These are phyloP conservation scores for Asterophora parasitica DNA, from an alignment of 768 basidiomycete species.

Conservation along the genomic window DNA sequence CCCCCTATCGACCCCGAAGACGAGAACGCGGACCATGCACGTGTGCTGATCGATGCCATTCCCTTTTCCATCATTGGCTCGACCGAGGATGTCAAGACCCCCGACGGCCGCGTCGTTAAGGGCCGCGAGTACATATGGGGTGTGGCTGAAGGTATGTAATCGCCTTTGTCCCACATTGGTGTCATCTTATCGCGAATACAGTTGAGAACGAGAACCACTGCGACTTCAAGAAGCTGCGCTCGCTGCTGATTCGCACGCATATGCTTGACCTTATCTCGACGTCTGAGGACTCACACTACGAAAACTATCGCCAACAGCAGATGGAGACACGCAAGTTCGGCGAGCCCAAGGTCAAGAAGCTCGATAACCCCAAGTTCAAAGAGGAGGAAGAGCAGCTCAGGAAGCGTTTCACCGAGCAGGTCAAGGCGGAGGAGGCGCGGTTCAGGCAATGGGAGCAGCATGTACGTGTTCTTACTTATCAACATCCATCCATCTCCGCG, in stretches of 20 bases:
- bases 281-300: constrained; percentile 94
- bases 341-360: constrained; percentile 96
- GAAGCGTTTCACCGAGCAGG: constrained; percentile 99
- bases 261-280: constrained; percentile 98
- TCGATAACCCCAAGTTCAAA: constrained; percentile 99
- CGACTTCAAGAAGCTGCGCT: constrained; percentile 97
- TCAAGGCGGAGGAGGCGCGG: constrained; percentile 95
- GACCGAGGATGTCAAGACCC: constrained; percentile 88
- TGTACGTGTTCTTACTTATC: constrained; percentile 42
- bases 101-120: constrained; percentile 90
- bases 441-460: constrained; percentile 99
- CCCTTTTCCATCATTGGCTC: constrained; percentile 99
- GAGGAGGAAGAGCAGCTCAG: constrained; percentile 97
- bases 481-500: neutral
- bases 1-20: constrained; percentile 91
- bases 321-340: constrained; percentile 99
- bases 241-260: constrained; percentile 92
- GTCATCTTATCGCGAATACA: constrained; percentile 22
- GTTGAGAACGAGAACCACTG: constrained; percentile 99
- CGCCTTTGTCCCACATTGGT: neutral
- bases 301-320: constrained; percentile 95
- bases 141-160: constrained; percentile 86
- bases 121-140: constrained; percentile 99
- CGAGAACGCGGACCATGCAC: constrained; percentile 82
- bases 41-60: constrained; percentile 83